Base-by-base conservation (phyloP, 345 rosid genomes). In the Eucalyptus polyanthemos region DNA sequence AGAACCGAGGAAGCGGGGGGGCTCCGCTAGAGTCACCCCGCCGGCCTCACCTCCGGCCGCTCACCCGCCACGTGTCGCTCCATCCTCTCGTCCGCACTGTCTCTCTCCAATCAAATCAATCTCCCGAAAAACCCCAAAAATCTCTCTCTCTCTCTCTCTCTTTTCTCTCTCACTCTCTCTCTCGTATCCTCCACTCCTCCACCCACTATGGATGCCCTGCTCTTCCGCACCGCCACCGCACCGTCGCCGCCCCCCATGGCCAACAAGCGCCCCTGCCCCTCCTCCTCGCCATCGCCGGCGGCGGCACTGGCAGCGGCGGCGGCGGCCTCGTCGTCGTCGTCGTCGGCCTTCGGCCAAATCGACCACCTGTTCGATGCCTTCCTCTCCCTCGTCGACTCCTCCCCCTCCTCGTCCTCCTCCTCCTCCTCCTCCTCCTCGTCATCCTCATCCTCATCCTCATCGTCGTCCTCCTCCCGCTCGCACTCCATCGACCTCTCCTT, bases 211-310 rank as follows among this genome's bases (percentile, higher is more conserved):
- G 95, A 94, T 91, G 51, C 94, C 86, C 91, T 91, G 88, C 91
- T 91, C 92, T 91, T 89, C 91, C 93, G 86, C 85, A 49, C 87
- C 90, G 88, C 91, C 86, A 86, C 93, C 16, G 86, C 89, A 21
- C 67, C 88, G 8, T 25, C 60, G 88, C 86, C 89, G 31, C 27
- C 90, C 51, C 89, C 95, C 91, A 92, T 92, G 95, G 95, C 97
- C 90, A 95, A 87, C 89, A 90, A 95, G 87, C 96, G 96, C 34
- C 95, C 94, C 49, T 95, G 96, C 72, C 91, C 94, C 40, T 89
- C 93, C 62, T 88, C 92, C 87, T 22, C 40, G 44, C 90, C 29
- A 90, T 54, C 92, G 47, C 93, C 60, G 87, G 34, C 67, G 58
- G 80, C 44, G 6, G 25, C 14, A 29, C 11, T 24, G 27, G 62